These are phyloP conservation scores for Candida parachauliodes DNA, from an alignment of 805 yeast species.

Conservation along the genomic window DNA sequence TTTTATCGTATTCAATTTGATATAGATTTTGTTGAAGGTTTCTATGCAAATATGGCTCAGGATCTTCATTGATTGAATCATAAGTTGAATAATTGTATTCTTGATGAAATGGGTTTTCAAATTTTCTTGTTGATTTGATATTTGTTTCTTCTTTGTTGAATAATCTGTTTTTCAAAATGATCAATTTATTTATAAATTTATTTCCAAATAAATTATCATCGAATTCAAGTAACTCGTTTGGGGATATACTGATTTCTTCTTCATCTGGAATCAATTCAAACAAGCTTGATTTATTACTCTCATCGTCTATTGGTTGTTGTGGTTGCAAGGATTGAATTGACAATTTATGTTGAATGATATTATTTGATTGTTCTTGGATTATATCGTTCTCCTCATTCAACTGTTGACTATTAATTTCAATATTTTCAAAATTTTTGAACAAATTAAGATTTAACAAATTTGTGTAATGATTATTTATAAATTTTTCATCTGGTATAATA, in stretches of 20 bases:
- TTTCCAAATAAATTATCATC: conserved; percentile 7
- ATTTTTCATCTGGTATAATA: conserved; percentile 23
- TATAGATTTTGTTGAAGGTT: conserved; percentile 22
- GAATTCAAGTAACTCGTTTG: conserved; percentile 8
- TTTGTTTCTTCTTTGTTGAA: conserved; percentile 1
- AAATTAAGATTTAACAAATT: conserved; percentile 33
- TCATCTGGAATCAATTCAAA: conserved; percentile 8
- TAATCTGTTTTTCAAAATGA: conserved; percentile 20
- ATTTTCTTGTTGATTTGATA: conserved; percentile 6
- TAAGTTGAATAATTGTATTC: conserved; percentile 15
- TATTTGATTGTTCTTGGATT: conserved; percentile 19
- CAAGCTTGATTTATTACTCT: conserved; percentile 8
- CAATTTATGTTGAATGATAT: conserved; percentile 22
- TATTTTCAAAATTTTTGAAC: conserved; percentile 34
- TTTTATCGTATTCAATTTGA: conserved; percentile 33
- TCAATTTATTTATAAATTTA: conserved; percentile 18
- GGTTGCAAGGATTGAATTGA: conserved; percentile 17
- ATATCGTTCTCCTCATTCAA: conserved; percentile 21
- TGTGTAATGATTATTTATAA: conserved; percentile 34
- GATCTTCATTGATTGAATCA: conserved; percentile 34
- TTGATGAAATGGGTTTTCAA: conserved; percentile 8
- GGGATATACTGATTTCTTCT: conserved; percentile 8
- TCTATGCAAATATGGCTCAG: conserved; percentile 19
- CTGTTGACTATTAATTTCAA: conserved; percentile 28
- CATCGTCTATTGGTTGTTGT: not conserved